Conservation (phyloP, 768 basidiomycete genomes). For the Lactarius quietus region DNA sequence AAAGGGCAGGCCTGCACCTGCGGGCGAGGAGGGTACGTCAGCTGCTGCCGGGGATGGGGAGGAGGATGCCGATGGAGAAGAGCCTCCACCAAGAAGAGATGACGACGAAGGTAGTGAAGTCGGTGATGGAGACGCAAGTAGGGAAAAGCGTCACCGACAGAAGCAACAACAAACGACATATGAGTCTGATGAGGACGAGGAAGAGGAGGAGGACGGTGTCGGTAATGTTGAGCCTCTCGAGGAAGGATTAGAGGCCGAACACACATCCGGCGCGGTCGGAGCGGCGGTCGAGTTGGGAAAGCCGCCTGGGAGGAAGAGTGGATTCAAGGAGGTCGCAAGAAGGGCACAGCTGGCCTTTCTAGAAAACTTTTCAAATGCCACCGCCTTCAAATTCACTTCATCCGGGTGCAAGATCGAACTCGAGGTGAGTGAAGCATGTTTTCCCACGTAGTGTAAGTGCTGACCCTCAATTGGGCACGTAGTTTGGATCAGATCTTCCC, state of each 20-base stretch:
- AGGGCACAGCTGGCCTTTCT: constrained; percentile 51
- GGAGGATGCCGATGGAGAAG: constrained; percentile 46
- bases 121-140: constrained; percentile 80
- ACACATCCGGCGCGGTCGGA: constrained; percentile 42
- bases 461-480: constrained; percentile 1
- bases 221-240: constrained; percentile 50
- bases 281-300: constrained; percentile 36
- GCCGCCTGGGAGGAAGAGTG: constrained; percentile 31
- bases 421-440: constrained; percentile 51
- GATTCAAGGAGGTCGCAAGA: constrained; percentile 41
- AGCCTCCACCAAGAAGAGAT: constrained; percentile 38
- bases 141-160: constrained; percentile 69
- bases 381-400: constrained; percentile 66
- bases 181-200: constrained; percentile 63
- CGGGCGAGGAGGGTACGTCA: constrained; percentile 42
- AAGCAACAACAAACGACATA: constrained; percentile 73
- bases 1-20: constrained; percentile 59
- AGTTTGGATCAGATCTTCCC: constrained; percentile 88
- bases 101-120: constrained; percentile 71
- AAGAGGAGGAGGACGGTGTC: constrained; percentile 55
- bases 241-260: constrained; percentile 59
- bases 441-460: neutral
- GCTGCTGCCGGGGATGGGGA: constrained; percentile 52
- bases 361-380: constrained; percentile 58
- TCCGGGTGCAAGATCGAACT: constrained; percentile 73